Conservation (phyloP, 352 stramenopile species). For the Globisporangium cederbergense region DNA sequence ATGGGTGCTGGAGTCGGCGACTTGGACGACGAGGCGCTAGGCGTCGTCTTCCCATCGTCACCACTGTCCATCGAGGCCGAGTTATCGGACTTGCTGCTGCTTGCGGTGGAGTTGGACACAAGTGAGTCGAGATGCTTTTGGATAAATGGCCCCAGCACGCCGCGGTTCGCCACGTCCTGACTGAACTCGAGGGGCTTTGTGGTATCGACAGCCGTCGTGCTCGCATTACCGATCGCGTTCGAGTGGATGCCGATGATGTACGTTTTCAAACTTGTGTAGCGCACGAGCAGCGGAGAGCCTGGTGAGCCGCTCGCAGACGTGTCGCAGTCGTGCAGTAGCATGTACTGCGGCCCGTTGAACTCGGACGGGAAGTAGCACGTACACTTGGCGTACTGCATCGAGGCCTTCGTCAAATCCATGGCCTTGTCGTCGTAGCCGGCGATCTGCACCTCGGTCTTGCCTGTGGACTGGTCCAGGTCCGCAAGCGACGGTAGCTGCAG, state of each 20-base stretch:
- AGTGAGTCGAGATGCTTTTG: constrained; percentile 41
- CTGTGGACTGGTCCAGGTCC: constrained; percentile 24
- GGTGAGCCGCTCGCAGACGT: constrained; percentile 38
- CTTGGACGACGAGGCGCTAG: background rate
- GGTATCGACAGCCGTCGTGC: constrained; percentile 6
- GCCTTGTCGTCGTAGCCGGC: constrained; percentile 35
- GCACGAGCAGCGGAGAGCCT: constrained; percentile 56
- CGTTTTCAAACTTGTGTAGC: constrained; percentile 47
- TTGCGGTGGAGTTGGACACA: constrained; percentile 5
- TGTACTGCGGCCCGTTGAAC: constrained; percentile 42
- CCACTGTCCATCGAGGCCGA: background rate
- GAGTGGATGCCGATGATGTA: constrained; percentile 65
- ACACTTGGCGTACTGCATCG: constrained; percentile 41
- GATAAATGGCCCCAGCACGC: constrained; percentile 49
- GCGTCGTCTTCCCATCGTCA: background rate
- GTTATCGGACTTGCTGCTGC: background rate
- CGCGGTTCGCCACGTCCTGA: constrained; percentile 40
- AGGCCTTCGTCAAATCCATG: constrained; percentile 4
- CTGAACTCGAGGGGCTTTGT: constrained; percentile 24
- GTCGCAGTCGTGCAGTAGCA: constrained; percentile 63
- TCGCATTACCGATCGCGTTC: constrained; percentile 28
- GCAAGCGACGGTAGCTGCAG: constrained; percentile 32
- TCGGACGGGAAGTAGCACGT: constrained; percentile 40
- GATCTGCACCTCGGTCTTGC: constrained; percentile 49
- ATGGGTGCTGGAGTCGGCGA: background rate